Base-by-base conservation (phyloP, 2,329 filamentous ascomycete species). In the Verticillium longisporum region DNA sequence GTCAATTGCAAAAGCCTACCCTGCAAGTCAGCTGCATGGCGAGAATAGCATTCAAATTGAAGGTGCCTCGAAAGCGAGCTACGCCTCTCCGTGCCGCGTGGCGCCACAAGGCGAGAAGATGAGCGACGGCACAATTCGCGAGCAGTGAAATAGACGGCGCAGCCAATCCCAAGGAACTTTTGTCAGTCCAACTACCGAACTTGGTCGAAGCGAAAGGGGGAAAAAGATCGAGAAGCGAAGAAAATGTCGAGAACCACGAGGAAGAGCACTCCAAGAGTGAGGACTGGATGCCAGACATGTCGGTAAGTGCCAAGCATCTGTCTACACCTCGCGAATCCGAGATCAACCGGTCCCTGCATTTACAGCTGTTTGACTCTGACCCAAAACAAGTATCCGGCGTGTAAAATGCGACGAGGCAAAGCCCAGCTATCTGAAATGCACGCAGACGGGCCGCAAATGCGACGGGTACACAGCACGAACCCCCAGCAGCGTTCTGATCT, bases 381-480 rank as follows among this genome's bases (percentile, higher is more conserved):
- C 26, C 26, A 26, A 13, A 21, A 21, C 50, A 61, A 83, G 81
- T 69, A 76, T 80, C 53, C 79, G 82, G 58, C 80, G 80, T 61
- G 78, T 85, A 55, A 85, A 85, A 69, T 85, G 83, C 68, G 82
- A 84, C 63, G 82, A 85, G 69, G 72, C 70, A 14, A 83, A 80
- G 60, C 83, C 83, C 1, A 72, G 69, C 45, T 86, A 83, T 65
- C 70, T 76, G 41, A 78, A 80, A 62, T 86, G 83, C 66, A 76
- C 77, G 31, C 80, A 77, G 61, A 84, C 82, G 2, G 82, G 83
- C n/a, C 77, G 83, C 58, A 78, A 75, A 65, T 86, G 83, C 66
- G 83, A 85, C 66, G 83, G 83, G 62, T 85, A 86, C 62, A 33
- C 33, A 21, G n/a, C 38, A 45, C 38, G n/a, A 21, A 41, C 55